These are phyloP conservation scores for Heliocybe sulcata DNA, from an alignment of 1,284 basidiomycete species.

Conservation along the genomic window DNA sequence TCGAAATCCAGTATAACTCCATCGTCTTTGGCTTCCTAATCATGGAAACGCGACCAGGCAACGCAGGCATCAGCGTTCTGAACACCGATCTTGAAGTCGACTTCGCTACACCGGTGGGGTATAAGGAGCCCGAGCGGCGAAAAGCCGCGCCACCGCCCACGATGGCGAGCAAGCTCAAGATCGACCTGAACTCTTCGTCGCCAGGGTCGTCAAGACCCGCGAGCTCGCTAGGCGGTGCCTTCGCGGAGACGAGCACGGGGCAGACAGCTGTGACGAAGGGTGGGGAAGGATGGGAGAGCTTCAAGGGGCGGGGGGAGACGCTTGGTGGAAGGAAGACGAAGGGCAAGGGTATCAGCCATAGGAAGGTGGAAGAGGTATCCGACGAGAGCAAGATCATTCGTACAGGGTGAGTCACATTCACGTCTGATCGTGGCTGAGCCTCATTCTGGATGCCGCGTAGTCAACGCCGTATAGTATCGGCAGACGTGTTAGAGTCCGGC, in stretches of 20 bases:
- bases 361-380: conserved; percentile 75
- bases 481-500: conserved; percentile 70
- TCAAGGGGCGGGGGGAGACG: conserved; percentile 90
- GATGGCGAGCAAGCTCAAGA: conserved; percentile 97
- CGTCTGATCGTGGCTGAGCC: conserved; percentile 3
- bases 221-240: conserved; percentile 65
- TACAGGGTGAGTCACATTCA: conserved; percentile 66
- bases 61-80: conserved; percentile 83
- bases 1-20: conserved; percentile 88
- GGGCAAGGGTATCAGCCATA: conserved; percentile 82
- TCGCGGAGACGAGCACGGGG: conserved; percentile 36
- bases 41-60: conserved; percentile 90
- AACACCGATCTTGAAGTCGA: conserved; percentile 96
- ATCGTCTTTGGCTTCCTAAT: conserved; percentile 94
- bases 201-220: conserved; percentile 76
- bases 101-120: conserved; percentile 71
- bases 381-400: conserved; percentile 82
- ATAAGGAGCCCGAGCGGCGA: conserved; percentile 86
- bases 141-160: conserved; percentile 79
- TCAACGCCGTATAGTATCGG: conserved; percentile 81
- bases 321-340: conserved; percentile 85
- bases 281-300: conserved; percentile 83
- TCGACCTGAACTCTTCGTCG: conserved; percentile 81
- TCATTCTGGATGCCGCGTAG: conserved; percentile 33
- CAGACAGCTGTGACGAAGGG: conserved; percentile 57